phyloP scores from a whole-genome alignment of 352 stramenopile genomes.

The Globisporangium echinulatum region DNA sequence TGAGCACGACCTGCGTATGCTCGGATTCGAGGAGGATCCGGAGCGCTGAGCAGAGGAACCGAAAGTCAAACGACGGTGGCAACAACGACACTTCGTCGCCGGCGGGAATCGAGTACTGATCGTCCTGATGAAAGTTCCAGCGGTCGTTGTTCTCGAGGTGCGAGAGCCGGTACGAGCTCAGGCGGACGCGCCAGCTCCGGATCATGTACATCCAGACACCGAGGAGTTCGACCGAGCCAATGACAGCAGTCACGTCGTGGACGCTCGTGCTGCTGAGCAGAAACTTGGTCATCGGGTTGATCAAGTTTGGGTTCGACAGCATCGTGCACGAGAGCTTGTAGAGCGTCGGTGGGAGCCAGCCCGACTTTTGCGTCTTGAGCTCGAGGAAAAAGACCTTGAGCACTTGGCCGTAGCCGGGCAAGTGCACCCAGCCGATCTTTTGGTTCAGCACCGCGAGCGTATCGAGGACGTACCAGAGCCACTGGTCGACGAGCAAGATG shows the following conservation, averaged over 20 bases:
- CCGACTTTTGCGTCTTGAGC: conserved; percentile 85
- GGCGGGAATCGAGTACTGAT: conserved; percentile 85
- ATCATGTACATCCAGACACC: conserved; percentile 92
- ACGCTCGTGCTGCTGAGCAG: conserved; percentile 82
- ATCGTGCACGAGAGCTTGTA: conserved; percentile 89
- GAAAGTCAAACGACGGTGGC: conserved; percentile 84
- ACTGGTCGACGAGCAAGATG: conserved; percentile 84
- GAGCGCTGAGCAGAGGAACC: conserved; percentile 74
- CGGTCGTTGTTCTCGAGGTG: conserved; percentile 87
- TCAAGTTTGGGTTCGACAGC: conserved; percentile 80
- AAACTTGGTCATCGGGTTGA: conserved; percentile 90
- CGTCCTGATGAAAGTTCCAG: conserved; percentile 88
- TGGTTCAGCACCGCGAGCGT: conserved; percentile 86
- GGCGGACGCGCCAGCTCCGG: conserved; percentile 81
- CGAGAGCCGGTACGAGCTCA: conserved; percentile 81
- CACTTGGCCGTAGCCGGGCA: conserved; percentile 83
- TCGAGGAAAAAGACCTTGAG: conserved; percentile 88
- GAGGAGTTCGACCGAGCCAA: conserved; percentile 79
- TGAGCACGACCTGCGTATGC: conserved; percentile 83
- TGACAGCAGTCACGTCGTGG: conserved; percentile 83
- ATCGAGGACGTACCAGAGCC: conserved; percentile 87
- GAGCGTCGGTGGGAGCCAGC: conserved; percentile 76
- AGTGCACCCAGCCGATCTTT: conserved; percentile 83
- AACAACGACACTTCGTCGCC: conserved; percentile 82
- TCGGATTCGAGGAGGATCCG: conserved; percentile 79